Evolutionary conservation across 192 early-diverging fungal species (phyloP), one percentile per base, ranked within the genome.

Genomic region (Podila verticillata): DNA sequence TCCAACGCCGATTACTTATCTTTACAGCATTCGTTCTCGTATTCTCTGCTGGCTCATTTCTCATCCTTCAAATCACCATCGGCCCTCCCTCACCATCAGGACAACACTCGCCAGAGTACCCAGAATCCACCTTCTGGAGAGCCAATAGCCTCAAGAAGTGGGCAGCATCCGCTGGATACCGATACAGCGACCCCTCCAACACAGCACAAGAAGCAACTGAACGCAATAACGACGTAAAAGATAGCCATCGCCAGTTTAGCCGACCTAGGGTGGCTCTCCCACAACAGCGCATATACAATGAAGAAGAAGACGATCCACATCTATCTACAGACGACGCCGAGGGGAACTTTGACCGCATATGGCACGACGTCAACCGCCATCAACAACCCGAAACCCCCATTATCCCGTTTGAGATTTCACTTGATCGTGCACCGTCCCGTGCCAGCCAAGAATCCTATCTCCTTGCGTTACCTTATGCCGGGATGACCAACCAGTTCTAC

Each of bases 401-500:
- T 24, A 54, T 54, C 51, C 51, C 51, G 51, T 54, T 54, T n/a
- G 51, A 57, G 15, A 44, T 35, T 49, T 12, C 19, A 12, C 61
- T 35, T 22, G 26, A 72, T 13, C 49, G 47, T 64, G 63, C 24
- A 64, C 39, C 34, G 17, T 34, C 63, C 24, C 15, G 51, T n/a
- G n/a, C 20, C 8, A 26, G 7, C 8, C n/a, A 56, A 24, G 29
- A 15, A 0, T 59, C 62, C 2, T 28, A n/a, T 30, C 62, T 75
- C 17, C 68, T 61, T 35, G 68, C 68, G 24, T 31, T 75, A 10
- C 74, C 74, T 0, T 75, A 69, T 31, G 74, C 74, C 5, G 74
- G 74, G 3, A 69, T 75, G 51, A 65, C 74, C 8, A 69, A 75
- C 34, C 74, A 75, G 61, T 75, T 75, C 34, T 75, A 75, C 51